Base-by-base conservation (phyloP, 208 protist genomes). In the Blechomonas ayalai region DNA sequence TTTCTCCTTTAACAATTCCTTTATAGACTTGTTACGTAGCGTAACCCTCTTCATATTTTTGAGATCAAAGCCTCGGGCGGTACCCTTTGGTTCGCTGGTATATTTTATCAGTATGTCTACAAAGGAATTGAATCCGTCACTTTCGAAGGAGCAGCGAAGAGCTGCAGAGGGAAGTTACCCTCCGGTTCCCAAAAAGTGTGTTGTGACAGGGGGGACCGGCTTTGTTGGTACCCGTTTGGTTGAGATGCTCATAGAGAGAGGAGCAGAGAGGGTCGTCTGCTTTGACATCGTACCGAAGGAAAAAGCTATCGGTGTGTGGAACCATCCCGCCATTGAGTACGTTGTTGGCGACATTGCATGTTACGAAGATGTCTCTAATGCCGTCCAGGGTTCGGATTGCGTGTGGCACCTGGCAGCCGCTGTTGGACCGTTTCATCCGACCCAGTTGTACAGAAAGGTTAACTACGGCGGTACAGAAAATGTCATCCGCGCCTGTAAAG, bases 241-340 rank as follows among this genome's bases (percentile, higher is more conserved):
- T 2, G 92, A 98, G 56, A 98, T 98, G 95, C 79, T 98, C 3
- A 68, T 97, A 0, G 95, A 97, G 63, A 77, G 93, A 26, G 95
- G 92, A 10, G 91, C 92, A 0, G 75, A 95, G 44, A 66, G 76
- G 15, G 91, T 96, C 0, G 68, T 94, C 1, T 82, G 71, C 63
- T 93, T 96, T 58, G 89, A 96, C 51, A 93, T 97, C 40, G 85
- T 92, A 39, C 82, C 86, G 0, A 71, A 75, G 29, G 73, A 88
- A 31, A 82, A 81, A 40, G 71, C 65, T 10, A 54, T 84, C 42
- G 62, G 60, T 16, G 48, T 73, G 10, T 96, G 86, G 86, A 28
- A 75, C 12, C 63, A 97, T 50, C 81, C 88, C 6, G 31, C 61
- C 3, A 94, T 97, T 35, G 76, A 93, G 42, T 97, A 95, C 42